Percentiles rank a stretch among this genome's conserved stretches.
phyloP scores from a whole-genome alignment of 371 early-diverging fungal genomes.

The Syncephalastrum monosporum region DNA sequence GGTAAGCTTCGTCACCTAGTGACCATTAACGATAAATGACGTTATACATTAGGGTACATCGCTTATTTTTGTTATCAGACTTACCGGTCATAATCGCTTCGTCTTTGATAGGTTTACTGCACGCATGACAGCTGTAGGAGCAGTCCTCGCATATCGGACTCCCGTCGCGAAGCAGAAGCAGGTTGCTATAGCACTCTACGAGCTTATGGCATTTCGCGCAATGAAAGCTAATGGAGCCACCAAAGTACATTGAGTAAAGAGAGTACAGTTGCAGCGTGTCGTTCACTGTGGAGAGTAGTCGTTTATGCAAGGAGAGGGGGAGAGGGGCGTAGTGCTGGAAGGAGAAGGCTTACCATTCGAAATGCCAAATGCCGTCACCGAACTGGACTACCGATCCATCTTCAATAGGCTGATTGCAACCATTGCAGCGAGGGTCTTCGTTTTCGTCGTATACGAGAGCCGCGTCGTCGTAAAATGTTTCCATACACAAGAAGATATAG shows the following conservation, averaged over 20 bases:
- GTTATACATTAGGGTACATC: background rate
- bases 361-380: conserved; percentile 76
- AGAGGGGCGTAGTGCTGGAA: background rate
- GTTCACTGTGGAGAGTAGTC: conserved; percentile 3
- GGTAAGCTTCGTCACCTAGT: conserved; percentile 80
- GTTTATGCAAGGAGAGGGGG: background rate
- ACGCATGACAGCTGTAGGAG: conserved; percentile 81
- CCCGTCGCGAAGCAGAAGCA: conserved; percentile 78
- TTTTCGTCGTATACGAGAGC: conserved; percentile 32
- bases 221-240: conserved; percentile 55
- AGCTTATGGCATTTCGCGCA: conserved; percentile 76
- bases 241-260: conserved; percentile 8
- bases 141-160: conserved; percentile 87
- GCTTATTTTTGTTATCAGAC: background rate
- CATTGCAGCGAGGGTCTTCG: conserved; percentile 68
- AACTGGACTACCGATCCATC: conserved; percentile 84
- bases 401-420: conserved; percentile 74
- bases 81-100: conserved; percentile 87
- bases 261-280: background rate
- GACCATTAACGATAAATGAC: background rate
- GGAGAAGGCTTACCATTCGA: conserved; percentile 37
- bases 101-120: conserved; percentile 79
- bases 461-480: conserved; percentile 27
- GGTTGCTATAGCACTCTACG: conserved; percentile 78
- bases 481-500: conserved; percentile 11